Evolutionary conservation across 306 rosid genomes (phyloP), one percentile per base, ranked within the genome.

Genomic region (Clitoria ternatea): DNA sequence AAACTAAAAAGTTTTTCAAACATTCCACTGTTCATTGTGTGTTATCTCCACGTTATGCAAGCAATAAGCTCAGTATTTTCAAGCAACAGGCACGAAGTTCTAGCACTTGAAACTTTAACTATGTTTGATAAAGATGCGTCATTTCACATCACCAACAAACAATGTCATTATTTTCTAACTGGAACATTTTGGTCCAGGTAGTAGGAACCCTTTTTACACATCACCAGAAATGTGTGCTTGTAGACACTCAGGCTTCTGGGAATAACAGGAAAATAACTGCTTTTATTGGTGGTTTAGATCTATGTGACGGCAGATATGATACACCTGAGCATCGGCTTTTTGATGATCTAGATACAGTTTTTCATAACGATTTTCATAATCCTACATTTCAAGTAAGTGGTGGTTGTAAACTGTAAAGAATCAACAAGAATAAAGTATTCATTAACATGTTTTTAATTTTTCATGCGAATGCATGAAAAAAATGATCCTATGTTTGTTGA

Each of bases 151-250:
- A 54, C n/a, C 9, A 42, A 27, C 62, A 27, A 42, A 27, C 62
- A 27, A 10, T 59, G 8, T 33, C 22, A 56, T 35, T 53, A 9
- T 47, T 49, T 61, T 49, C 42, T 52, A 29, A 20, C 14, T n/a
- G 27, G 36, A 67, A 60, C 12, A 60, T 20, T 61, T 68, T 84
- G 75, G 56, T 66, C 48, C 81, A 84, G 96, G 92, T 84, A 65
- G 90, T 89, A 14, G 96, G 96, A 79, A 89, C 96, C 64, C 92
- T 89, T 65, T 89, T 86, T 72, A 84, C 96, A 0, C 96, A 89
- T 83, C 96, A 89, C 77, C 96, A 89, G 22, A 89, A 89, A 81
- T 89, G 92, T 69, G 88, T 89, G 44, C 30, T 89, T 70, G 55
- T 89, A 71, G 96, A 89, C 79, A 80, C 85, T 22, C 82, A 57